Base-by-base conservation (phyloP, 306 rosid genomes). In the Prunus dulcis region DNA sequence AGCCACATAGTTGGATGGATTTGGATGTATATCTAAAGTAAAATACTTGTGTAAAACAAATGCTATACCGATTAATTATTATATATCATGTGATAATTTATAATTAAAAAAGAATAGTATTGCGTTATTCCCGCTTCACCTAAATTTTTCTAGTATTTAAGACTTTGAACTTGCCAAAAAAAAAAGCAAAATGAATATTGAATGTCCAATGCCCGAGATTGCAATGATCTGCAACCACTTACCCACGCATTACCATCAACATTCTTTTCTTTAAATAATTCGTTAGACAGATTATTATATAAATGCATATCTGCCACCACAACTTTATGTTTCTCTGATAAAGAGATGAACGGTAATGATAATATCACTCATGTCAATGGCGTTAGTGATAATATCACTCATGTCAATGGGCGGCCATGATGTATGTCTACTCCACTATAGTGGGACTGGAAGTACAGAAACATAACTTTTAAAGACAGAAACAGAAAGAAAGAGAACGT, bases 21-120 rank as follows among this genome's bases (percentile, higher is more conserved):
- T 6, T 6, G 41, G 41, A 34, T 34, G 41, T 6, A 9, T 34
- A 34, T 34, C 41, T 34, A 34, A 34, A 2, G 41, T 1, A 8
- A 6, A 34, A 34, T 6, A 34, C 0, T 34, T 6, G 9, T 34
- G 41, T 34, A 34, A 34, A 34, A 34, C 0, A 1, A 0, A 6
- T 5, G 41, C 0, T 6, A 6, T 34, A 0, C 2, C 0, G 41
- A 34, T 6, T 8, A 34, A 6, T 34, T 6, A 34, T 6, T 5
- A 34, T 6, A 34, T 34, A 1, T 1, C 0, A 6, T 34, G 2
- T 38, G 0, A 38, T 2, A 6, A 0, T 34, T 6, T 34, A 6
- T 34, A 34, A 34, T 34, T 34, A 2, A 6, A 0, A 34, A 34
- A 6, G 0, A 34, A 34, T 34, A 6, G 9, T 5, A 34, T 34